Evolutionary conservation across 192 early-diverging fungal species (phyloP).

Genomic region (Coemansia sp.): DNA sequence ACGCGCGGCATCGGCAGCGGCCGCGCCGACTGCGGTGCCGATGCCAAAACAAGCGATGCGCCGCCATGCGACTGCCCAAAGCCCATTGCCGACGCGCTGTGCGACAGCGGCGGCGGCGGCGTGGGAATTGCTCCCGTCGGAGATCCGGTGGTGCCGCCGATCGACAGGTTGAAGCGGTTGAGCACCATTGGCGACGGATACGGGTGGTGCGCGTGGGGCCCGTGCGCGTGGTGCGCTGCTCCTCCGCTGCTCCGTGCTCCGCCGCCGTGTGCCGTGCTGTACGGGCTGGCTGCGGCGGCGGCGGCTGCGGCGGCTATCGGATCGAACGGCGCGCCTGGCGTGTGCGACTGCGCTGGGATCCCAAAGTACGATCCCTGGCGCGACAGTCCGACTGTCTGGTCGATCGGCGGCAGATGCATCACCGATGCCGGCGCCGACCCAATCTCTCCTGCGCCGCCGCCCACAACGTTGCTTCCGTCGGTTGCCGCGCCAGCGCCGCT

Average conservation of each 20-base stretch:
- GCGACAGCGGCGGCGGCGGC: conserved; percentile 19
- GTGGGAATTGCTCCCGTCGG: conserved; percentile 20
- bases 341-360: conserved; percentile 26
- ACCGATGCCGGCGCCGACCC: conserved; percentile 20
- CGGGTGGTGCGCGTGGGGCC: conserved; percentile 15
- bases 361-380: conserved; percentile 48
- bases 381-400: conserved; percentile 20
- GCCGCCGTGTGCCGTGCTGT: conserved; percentile 19
- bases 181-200: conserved; percentile 47
- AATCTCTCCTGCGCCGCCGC: conserved; percentile 14
- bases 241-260: neutral
- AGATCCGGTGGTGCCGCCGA: conserved; percentile 6
- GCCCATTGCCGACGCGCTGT: conserved; percentile 10
- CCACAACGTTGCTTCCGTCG: neutral
- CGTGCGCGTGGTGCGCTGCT: conserved; percentile 21
- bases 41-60: conserved; percentile 4
- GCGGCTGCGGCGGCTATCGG: conserved; percentile 40
- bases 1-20: conserved; percentile 26
- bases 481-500: conserved; percentile 2
- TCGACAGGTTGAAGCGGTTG: conserved; percentile 36
- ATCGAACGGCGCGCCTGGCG: conserved; percentile 24
- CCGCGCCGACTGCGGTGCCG: conserved; percentile 16
- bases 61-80: conserved; percentile 10
- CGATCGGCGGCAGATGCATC: conserved; percentile 46
- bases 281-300: conserved; percentile 28